Evolutionary conservation across 2,329 filamentous ascomycete genomes (phyloP).

Genomic region (Stenocarpella maydis): DNA sequence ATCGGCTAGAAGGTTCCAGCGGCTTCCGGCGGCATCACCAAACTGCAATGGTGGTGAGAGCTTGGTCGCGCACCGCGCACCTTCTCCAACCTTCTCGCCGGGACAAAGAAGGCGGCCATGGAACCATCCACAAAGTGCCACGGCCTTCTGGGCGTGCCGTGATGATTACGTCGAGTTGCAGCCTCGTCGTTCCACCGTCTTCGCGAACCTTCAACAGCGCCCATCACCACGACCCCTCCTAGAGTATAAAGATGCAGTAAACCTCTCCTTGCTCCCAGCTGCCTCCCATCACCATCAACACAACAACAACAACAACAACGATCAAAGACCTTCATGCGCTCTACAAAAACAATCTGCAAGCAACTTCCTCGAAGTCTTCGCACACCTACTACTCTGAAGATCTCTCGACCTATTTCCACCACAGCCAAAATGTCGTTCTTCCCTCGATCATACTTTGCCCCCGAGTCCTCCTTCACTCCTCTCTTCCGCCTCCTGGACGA

Average conservation of each 20-base stretch:
- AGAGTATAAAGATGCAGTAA: slow-evolving; percentile 32
- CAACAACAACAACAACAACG: slow-evolving; percentile 17
- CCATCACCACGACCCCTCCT: not conserved
- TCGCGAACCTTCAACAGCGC: slow-evolving; percentile 25
- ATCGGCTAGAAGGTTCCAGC: slow-evolving; percentile 42
- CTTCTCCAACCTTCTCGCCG: slow-evolving; percentile 28
- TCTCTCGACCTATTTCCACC: slow-evolving; percentile 42
- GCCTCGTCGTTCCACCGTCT: slow-evolving; percentile 30
- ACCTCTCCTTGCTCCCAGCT: not conserved
- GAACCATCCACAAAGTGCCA: slow-evolving; percentile 28
- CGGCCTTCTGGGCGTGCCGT: slow-evolving; percentile 25
- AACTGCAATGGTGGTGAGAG: slow-evolving; percentile 35
- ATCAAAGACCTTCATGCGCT: slow-evolving; percentile 29
- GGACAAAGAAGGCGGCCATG: too few relatives aligned
- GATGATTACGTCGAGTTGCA: slow-evolving; percentile 34
- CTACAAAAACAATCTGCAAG: slow-evolving; percentile 33
- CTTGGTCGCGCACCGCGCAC: slow-evolving; percentile 15
- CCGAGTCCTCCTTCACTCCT: slow-evolving; percentile 62
- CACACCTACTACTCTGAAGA: slow-evolving; percentile 33
- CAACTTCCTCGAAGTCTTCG: slow-evolving; percentile 32
- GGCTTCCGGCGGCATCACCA: slow-evolving; percentile 40
- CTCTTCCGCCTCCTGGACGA: slow-evolving; percentile 72
- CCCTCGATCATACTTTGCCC: slow-evolving; percentile 57
- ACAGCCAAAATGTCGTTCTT: slow-evolving; percentile 66
- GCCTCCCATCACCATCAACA: slow-evolving; percentile 11